Conservation (phyloP, 345 rosid species). For the Excoecaria agallocha region DNA sequence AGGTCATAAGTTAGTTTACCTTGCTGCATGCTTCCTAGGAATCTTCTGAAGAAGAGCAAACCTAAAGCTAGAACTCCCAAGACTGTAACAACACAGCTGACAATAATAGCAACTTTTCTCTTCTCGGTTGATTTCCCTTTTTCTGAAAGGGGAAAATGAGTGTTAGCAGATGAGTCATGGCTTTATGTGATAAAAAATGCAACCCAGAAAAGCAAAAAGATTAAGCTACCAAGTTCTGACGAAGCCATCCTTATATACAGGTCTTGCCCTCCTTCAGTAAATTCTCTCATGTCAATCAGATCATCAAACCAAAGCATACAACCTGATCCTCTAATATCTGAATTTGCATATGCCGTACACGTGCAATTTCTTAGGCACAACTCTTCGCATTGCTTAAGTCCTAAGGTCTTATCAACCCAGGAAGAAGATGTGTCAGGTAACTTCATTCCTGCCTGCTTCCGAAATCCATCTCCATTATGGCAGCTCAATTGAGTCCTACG, state of each 20-base stretch:
- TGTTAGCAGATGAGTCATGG: background rate
- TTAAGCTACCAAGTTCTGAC: constrained; percentile 17
- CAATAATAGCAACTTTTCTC: constrained; percentile 8
- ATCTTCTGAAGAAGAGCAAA: constrained; percentile 1
- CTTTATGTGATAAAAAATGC: background rate
- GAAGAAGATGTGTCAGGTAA: constrained; percentile 26
- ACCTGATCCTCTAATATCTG: constrained; percentile 23
- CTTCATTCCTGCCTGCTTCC: background rate
- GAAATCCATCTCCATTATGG: constrained; percentile 14
- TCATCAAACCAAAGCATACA: constrained; percentile 26
- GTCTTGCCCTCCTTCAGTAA: constrained; percentile 12
- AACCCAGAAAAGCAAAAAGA: background rate
- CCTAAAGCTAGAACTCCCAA: constrained; percentile 4
- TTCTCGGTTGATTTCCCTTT: background rate
- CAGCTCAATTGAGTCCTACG: constrained; percentile 7
- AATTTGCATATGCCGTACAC: constrained; percentile 22
- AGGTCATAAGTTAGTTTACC: background rate
- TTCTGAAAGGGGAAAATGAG: background rate
- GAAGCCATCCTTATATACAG: constrained; percentile 24
- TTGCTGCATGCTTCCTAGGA: constrained; percentile 2
- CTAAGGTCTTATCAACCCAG: constrained; percentile 9
- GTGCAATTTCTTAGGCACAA: constrained; percentile 23
- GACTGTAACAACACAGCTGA: background rate
- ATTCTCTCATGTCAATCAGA: constrained; percentile 23
- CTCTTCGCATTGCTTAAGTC: constrained; percentile 16